These are phyloP conservation scores for Amaranthus cruentus DNA, from an alignment of 148 eudicot genomes.

Conservation along the genomic window DNA sequence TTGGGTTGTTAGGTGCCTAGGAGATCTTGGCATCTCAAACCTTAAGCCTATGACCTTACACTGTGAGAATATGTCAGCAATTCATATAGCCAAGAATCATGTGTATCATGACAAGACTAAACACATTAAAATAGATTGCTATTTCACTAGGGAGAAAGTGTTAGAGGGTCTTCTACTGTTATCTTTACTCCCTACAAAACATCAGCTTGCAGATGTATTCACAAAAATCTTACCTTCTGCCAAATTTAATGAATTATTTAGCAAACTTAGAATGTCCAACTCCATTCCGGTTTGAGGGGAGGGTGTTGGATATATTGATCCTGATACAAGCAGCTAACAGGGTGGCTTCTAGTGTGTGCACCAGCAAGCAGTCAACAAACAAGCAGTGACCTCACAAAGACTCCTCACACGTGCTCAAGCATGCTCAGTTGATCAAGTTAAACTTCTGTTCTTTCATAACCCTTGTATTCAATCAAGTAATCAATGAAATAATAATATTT, in stretches of 20 bases:
- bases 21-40: background rate
- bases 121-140: background rate
- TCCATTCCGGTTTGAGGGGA: background rate
- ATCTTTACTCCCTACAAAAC: background rate
- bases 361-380: no score
- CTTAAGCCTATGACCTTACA: background rate
- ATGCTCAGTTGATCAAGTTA: no score
- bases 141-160: background rate
- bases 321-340: no score
- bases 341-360: no score
- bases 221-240: background rate
- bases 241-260: background rate
- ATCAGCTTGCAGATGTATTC: background rate
- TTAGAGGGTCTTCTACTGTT: background rate
- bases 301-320: no score
- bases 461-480: no score
- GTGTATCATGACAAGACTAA: background rate
- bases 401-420: no score
- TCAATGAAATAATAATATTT: no score
- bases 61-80: background rate
- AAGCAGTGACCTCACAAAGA: no score
- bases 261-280: background rate
- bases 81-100: background rate
- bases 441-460: no score
- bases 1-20: background rate